phyloP scores from a whole-genome alignment of 1,284 basidiomycete genomes.

The Mycosarcoma maydis region DNA sequence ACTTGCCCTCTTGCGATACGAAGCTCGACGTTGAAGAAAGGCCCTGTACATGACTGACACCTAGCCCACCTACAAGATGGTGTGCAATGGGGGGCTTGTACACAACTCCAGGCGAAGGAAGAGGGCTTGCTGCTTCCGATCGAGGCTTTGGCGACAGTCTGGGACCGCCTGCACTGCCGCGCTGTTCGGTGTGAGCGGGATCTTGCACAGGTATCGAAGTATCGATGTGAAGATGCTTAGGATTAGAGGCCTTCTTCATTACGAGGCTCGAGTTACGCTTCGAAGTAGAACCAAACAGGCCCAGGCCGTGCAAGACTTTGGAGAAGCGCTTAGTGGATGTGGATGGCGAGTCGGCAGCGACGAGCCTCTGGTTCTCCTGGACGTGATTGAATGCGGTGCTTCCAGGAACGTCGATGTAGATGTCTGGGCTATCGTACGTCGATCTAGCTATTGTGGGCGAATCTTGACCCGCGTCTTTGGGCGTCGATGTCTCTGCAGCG shows the following conservation, averaged over 20 bases:
- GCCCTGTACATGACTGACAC: slow-evolving; percentile 19
- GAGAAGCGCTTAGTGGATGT: slow-evolving; percentile 20
- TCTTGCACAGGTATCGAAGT: slow-evolving; percentile 14
- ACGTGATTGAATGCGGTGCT: slow-evolving; percentile 7
- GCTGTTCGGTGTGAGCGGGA: not conserved
- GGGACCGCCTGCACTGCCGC: not conserved
- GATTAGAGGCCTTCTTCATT: slow-evolving; percentile 1
- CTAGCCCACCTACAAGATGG: slow-evolving; percentile 14
- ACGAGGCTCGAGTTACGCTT: slow-evolving; percentile 15
- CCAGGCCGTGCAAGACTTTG: slow-evolving; percentile 21
- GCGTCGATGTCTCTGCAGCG: not conserved
- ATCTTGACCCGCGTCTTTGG: not conserved
- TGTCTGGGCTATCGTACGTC: slow-evolving; percentile 27
- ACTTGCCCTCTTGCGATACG: slow-evolving; percentile 24
- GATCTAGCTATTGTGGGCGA: slow-evolving; percentile 18
- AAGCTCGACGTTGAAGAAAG: slow-evolving; percentile 21
- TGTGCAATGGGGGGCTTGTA: slow-evolving; percentile 23
- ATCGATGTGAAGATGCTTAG: slow-evolving; percentile 17
- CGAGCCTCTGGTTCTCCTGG: slow-evolving; percentile 11
- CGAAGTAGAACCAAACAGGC: slow-evolving; percentile 16
- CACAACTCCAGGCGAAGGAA: slow-evolving; percentile 4
- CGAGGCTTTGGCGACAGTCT: not conserved
- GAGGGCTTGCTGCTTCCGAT: slow-evolving; percentile 1
- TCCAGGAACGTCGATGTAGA: slow-evolving; percentile 14
- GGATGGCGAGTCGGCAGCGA: not conserved